Evolutionary conservation across 148 eudicot species (phyloP), one percentile per base, ranked within the genome.

Genomic region (Cornus controversa): DNA sequence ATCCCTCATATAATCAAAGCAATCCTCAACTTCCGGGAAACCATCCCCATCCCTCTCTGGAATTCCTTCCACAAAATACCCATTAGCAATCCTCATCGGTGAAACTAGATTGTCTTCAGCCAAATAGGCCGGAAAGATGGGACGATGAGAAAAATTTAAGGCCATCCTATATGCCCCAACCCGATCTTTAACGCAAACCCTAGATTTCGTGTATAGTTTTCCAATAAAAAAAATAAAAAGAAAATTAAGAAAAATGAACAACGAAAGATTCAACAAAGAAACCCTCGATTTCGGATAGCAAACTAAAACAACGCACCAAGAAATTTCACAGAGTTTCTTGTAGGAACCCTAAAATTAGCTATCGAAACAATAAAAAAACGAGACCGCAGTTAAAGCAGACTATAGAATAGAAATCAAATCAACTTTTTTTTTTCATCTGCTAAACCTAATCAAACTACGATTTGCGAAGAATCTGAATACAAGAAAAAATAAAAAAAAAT

Each of bases 261-360:
- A 31, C 34, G 62, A 5, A 29, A 18, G 58, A 66, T 37, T 75
- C 75, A 73, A 81, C 85, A 84, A 82, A 78, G 78, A 83, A 80
- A 83, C 89, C 90, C 92, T 91, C 90, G 72, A 91, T 87, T 91
- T 86, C 78, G 80, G 88, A 88, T 86, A 75, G 82, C 87, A 83
- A 79, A 86, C 76, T 80, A 85, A 91, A 87, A 87, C 79, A 71
- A 81, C 67, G 85, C 90, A 83, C 83, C 90, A 80, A 87, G 6
- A 90, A 91, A 89, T 79, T 76, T 89, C 94, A 89, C 84, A 24
- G 92, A 86, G 87, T 83, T 82, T 84, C 85, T 78, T 69, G 82
- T 66, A 72, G 3, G 42, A 26, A 72, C 27, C 77, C 69, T 54
- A 36, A 62, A 10, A 31, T 53, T 50, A 73, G 28, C 71, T 71